Evolutionary conservation across 208 protist genomes (phyloP).

Genomic region (Leishmania gerbilli): DNA sequence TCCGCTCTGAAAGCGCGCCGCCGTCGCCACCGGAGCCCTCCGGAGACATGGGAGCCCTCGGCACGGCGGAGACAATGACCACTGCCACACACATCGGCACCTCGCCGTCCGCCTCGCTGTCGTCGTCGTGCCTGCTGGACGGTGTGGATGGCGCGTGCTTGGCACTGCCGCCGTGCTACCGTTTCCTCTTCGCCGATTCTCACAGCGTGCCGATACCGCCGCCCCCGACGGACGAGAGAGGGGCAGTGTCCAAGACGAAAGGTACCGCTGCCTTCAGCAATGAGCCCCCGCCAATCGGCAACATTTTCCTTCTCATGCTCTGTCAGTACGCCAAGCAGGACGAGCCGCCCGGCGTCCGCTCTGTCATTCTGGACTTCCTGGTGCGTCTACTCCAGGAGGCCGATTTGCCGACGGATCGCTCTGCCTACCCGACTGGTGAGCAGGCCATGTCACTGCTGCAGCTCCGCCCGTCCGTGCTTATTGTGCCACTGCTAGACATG

Average conservation of each 20-base stretch:
- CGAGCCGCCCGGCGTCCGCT: slow-evolving; percentile 50
- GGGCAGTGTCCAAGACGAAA: not conserved
- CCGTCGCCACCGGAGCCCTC: not conserved
- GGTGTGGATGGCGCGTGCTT: slow-evolving; percentile 2
- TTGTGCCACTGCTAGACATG: slow-evolving; percentile 73
- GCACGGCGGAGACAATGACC: not conserved
- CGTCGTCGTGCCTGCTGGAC: slow-evolving; percentile 15
- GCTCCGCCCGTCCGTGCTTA: slow-evolving; percentile 44
- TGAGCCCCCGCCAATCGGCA: slow-evolving; percentile 43
- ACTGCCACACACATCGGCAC: not conserved
- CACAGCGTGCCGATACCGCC: slow-evolving; percentile 1
- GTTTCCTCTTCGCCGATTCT: slow-evolving; percentile 43
- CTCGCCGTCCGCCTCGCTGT: slow-evolving; percentile 2
- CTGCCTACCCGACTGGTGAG: slow-evolving; percentile 25
- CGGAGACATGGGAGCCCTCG: not conserved
- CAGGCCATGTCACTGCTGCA: slow-evolving; percentile 60
- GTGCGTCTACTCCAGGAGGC: slow-evolving; percentile 47
- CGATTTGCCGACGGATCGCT: slow-evolving; percentile 51
- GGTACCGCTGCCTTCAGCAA: slow-evolving; percentile 1
- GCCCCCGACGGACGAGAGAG: not conserved
- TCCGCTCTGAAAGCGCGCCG: not conserved
- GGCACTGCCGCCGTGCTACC: slow-evolving; percentile 62
- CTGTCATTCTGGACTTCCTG: slow-evolving; percentile 66
- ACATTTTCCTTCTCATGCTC: slow-evolving; percentile 61
- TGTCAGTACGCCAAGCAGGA: slow-evolving; percentile 83